These are phyloP conservation scores for Crithidia acanthocephali DNA, from an alignment of 208 protist species.

Conservation along the genomic window DNA sequence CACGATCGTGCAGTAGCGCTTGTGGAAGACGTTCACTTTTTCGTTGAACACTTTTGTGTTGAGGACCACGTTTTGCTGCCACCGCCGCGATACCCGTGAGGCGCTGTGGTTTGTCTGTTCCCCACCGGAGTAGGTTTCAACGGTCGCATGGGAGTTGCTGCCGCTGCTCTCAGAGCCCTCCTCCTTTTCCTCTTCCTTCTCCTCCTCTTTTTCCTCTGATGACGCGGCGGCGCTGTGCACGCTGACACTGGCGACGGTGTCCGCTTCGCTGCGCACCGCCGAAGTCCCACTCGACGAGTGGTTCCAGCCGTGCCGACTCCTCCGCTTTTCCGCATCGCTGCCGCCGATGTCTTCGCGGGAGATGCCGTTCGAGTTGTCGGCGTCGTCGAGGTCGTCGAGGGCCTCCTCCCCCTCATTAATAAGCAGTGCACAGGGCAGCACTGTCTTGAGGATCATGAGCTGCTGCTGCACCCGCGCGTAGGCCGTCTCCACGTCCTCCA, in stretches of 20 bases:
- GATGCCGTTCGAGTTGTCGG: neutral
- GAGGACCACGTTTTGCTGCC: conserved; percentile 37
- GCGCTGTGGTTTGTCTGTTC: too few relatives aligned
- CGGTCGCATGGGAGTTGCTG: too few relatives aligned
- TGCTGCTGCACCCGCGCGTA: conserved; percentile 33
- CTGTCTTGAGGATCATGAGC: conserved; percentile 30
- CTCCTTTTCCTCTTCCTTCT: too few relatives aligned
- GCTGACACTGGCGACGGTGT: too few relatives aligned
- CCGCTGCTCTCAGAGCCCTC: too few relatives aligned
- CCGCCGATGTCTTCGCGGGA: neutral
- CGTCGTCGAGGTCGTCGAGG: conserved; percentile 3
- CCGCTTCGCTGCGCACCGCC: too few relatives aligned
- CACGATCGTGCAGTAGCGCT: conserved; percentile 55
- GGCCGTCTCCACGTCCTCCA: conserved; percentile 17
- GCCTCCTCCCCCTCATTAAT: conserved; percentile 1
- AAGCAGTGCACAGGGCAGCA: conserved; percentile 25
- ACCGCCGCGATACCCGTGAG: conserved; percentile 1
- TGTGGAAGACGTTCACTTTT: conserved; percentile 51
- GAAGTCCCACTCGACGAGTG: too few relatives aligned
- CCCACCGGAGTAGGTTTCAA: too few relatives aligned
- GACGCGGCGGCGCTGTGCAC: too few relatives aligned
- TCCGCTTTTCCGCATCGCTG: neutral
- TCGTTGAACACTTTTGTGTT: conserved; percentile 68
- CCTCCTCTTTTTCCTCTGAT: too few relatives aligned
- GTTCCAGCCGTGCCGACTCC: neutral